phyloP scores from a whole-genome alignment of 257 asterid species.

The Asclepias syriaca region DNA sequence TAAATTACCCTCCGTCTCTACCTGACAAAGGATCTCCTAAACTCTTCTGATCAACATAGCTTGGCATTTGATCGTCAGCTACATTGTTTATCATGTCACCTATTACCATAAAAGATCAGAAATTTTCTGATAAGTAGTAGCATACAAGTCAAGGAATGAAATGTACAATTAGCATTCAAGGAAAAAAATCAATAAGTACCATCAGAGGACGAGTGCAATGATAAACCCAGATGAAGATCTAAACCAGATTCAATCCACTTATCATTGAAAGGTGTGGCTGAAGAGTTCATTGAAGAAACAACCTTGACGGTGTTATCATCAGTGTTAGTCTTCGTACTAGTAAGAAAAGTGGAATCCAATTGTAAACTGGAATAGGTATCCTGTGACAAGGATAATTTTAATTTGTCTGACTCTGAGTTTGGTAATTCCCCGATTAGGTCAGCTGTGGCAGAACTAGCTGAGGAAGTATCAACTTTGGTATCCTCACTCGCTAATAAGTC shows the following conservation, averaged over 20 bases:
- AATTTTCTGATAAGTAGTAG: background rate
- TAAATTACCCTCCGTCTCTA: constrained; percentile 19
- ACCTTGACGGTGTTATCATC: constrained; percentile 19
- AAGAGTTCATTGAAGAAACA: constrained; percentile 10
- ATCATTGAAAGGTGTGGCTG: constrained; percentile 13
- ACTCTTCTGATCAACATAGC: constrained; percentile 28
- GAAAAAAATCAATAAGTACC: constrained; percentile 35
- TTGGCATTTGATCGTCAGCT: constrained; percentile 38
- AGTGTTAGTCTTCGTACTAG: constrained; percentile 29
- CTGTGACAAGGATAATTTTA: constrained; percentile 31
- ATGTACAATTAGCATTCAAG: constrained; percentile 15
- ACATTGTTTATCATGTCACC: constrained; percentile 28
- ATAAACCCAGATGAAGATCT: constrained; percentile 38
- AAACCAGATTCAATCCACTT: constrained; percentile 37
- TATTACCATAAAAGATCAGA: constrained; percentile 2
- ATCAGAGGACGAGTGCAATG: constrained; percentile 30
- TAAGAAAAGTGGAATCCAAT: constrained; percentile 21
- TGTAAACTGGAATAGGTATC: constrained; percentile 24
- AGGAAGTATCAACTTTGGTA: constrained; percentile 24
- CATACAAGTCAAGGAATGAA: constrained; percentile 4
- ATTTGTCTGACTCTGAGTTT: constrained; percentile 28
- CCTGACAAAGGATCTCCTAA: constrained; percentile 44
- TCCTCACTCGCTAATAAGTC: constrained; percentile 23
- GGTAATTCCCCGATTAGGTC: constrained; percentile 29
- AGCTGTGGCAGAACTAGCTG: constrained; percentile 29